These are phyloP conservation scores for Monotropa hypopitys DNA, from an alignment of 179 eudicot genomes.

Conservation along the genomic window DNA sequence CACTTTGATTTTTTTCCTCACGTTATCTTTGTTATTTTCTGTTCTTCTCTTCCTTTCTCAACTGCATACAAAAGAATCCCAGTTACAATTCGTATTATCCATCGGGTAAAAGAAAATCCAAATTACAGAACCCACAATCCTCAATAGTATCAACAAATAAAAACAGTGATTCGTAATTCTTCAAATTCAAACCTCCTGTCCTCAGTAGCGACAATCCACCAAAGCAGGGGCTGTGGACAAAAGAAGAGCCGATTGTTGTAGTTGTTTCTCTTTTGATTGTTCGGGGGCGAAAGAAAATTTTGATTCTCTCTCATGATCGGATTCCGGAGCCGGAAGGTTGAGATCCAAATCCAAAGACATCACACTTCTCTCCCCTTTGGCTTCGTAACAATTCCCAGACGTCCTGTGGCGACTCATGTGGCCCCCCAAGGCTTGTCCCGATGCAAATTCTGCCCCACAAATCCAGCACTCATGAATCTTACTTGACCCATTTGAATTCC, in stretches of 20 bases:
- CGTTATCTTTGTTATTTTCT: too few species aligned
- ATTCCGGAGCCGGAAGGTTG: constrained; percentile 59
- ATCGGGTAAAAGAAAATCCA: neutral
- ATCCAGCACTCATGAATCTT: constrained; percentile 70
- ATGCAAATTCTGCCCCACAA: constrained; percentile 73
- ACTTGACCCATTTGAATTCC: constrained; percentile 12
- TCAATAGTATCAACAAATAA: neutral
- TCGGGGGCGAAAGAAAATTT: neutral
- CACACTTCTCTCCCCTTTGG: constrained; percentile 15
- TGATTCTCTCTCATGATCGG: constrained; percentile 5
- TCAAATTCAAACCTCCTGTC: neutral
- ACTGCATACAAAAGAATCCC: constrained; percentile 6
- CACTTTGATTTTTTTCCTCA: too few species aligned
- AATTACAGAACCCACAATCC: neutral
- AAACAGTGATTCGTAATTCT: neutral
- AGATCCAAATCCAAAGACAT: constrained; percentile 81
- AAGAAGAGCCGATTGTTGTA: constrained; percentile 6
- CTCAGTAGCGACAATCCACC: constrained; percentile 33
- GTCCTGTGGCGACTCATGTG: constrained; percentile 86
- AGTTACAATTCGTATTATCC: neutral
- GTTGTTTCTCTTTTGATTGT: neutral
- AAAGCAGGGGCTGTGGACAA: constrained; percentile 20
- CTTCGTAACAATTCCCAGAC: constrained; percentile 10
- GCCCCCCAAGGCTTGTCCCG: constrained; percentile 92
- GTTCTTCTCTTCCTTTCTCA: neutral